Conservation (phyloP, 2,329 filamentous ascomycete species). For the Paracamarosporium sp. region DNA sequence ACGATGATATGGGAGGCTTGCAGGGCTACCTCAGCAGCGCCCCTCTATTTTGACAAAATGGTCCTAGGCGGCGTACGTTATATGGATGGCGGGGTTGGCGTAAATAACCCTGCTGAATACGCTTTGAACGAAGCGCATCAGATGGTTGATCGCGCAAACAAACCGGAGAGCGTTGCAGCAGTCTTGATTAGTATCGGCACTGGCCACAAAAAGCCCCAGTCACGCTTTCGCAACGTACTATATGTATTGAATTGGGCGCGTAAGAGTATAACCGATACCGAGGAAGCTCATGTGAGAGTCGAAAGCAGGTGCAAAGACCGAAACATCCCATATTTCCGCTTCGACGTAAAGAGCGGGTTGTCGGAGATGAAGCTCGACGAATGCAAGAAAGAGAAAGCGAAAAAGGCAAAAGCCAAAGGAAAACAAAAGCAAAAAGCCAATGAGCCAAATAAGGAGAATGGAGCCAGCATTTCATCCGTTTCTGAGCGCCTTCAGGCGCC, state of each 20-base stretch:
- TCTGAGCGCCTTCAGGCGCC: background rate
- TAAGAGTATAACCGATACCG: background rate
- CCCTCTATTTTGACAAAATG: constrained; percentile 6
- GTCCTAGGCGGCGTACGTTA: background rate
- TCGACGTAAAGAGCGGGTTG: background rate
- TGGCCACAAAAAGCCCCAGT: constrained; percentile 1
- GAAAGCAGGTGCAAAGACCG: background rate
- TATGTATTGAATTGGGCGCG: background rate
- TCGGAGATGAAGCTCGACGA: constrained; percentile 4
- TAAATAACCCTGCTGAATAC: background rate
- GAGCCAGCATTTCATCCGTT: background rate
- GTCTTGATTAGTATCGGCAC: background rate
- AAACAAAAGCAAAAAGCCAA: background rate
- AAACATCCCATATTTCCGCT: background rate
- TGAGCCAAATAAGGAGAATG: background rate
- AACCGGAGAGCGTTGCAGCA: background rate
- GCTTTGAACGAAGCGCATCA: constrained; percentile 1
- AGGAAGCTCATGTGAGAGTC: background rate
- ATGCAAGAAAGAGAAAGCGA: background rate
- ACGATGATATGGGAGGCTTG: constrained; percentile 4
- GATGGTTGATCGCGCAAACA: background rate
- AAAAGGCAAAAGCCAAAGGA: background rate
- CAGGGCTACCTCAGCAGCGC: constrained; percentile 3
- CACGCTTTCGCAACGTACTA: background rate
- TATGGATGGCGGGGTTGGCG: constrained; percentile 1